Evolutionary conservation across 2,329 filamentous ascomycete genomes (phyloP).

Genomic region (Fusarium phyllophilum): DNA sequence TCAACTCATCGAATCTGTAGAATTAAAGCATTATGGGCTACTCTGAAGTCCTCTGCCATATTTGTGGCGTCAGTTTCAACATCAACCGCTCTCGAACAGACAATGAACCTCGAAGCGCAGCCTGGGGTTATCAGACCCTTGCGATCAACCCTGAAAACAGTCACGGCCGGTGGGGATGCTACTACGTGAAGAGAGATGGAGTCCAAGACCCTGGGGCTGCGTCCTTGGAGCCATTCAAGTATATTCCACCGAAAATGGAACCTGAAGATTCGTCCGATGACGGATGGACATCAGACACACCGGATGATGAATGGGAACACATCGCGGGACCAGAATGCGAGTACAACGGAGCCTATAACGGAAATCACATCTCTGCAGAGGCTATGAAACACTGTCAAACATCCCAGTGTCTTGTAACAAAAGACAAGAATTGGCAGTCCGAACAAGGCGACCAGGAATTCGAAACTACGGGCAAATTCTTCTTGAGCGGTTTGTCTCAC

Average conservation of each 20-base stretch:
- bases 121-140: constrained; percentile 7
- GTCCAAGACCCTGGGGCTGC: neutral
- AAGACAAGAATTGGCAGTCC: constrained; percentile 22
- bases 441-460: constrained; percentile 35
- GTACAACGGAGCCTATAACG: constrained; percentile 26
- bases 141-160: neutral
- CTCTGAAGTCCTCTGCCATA: neutral
- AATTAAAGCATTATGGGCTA: neutral
- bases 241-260: neutral
- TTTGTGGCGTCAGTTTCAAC: constrained; percentile 43
- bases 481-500: constrained; percentile 35
- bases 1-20: accelerated
- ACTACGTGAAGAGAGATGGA: neutral
- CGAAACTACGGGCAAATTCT: constrained; percentile 21
- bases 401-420: constrained; percentile 41
- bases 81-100: constrained; percentile 38
- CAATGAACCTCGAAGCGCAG: constrained; percentile 33
- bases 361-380: constrained; percentile 36
- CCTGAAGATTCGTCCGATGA: neutral
- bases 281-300: neutral
- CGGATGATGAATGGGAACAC: constrained; percentile 33
- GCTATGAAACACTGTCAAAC: constrained; percentile 43
- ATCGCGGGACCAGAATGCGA: constrained; percentile 37
- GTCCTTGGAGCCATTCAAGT: neutral
- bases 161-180: neutral